These are phyloP conservation scores for Verticillium klebahnii DNA, from an alignment of 2,329 filamentous ascomycete genomes.

Conservation along the genomic window DNA sequence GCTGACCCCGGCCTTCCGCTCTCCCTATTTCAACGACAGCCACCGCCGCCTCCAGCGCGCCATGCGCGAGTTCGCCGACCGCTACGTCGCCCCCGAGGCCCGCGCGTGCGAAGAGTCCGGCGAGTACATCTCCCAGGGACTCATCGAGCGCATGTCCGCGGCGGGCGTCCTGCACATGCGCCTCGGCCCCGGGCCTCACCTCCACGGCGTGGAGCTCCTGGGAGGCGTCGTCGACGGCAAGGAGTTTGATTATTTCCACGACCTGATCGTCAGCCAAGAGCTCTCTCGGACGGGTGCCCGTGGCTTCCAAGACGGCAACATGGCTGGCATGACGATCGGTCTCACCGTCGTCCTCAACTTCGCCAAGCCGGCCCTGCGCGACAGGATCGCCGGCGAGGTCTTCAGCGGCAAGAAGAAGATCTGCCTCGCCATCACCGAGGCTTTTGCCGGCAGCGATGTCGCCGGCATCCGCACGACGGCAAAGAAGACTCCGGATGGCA, in stretches of 20 bases:
- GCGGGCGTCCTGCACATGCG: slow-evolving; percentile 75
- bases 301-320: slow-evolving; percentile 82
- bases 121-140: slow-evolving; percentile 62
- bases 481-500: slow-evolving; percentile 68
- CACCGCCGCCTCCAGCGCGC: slow-evolving; percentile 66
- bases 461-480: slow-evolving; percentile 76
- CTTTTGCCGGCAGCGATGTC: slow-evolving; percentile 81
- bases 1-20: slow-evolving; percentile 72
- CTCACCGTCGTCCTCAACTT: slow-evolving; percentile 4
- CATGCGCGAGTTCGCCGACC: slow-evolving; percentile 68
- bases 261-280: slow-evolving; percentile 73
- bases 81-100: slow-evolving; percentile 68
- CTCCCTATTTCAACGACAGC: slow-evolving; percentile 74
- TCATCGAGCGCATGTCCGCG: slow-evolving; percentile 76
- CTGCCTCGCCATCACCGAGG: slow-evolving; percentile 82
- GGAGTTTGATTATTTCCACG: slow-evolving; percentile 86
- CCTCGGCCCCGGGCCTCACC: slow-evolving; percentile 75
- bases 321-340: slow-evolving; percentile 68
- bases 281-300: slow-evolving; percentile 63
- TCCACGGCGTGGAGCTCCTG: slow-evolving; percentile 66
- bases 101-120: slow-evolving; percentile 71
- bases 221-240: slow-evolving; percentile 68
- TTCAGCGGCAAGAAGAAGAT: slow-evolving; percentile 83
- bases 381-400: slow-evolving; percentile 65
- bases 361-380: slow-evolving; percentile 45